phyloP scores from a whole-genome alignment of 768 basidiomycete species.

The Podaxis mareebaensis region DNA sequence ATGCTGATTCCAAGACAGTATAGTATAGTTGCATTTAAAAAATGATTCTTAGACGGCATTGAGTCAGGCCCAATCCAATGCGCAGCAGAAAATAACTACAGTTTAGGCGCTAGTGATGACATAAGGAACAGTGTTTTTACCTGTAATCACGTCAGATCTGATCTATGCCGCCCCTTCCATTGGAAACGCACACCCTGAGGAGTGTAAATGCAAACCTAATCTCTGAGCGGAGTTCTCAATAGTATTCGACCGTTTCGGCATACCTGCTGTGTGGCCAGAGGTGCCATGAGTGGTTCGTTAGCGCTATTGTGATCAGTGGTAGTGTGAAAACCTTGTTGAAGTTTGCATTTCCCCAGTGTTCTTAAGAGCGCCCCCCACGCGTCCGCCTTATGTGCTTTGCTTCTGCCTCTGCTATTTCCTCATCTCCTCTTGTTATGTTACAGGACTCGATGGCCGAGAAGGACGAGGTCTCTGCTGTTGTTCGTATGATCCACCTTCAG shows the following conservation, averaged over 20 bases:
- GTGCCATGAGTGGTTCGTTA: not conserved
- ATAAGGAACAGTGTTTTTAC: too few relatives aligned
- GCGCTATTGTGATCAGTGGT: not conserved
- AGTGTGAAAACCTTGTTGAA: not conserved
- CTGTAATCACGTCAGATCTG: too few relatives aligned
- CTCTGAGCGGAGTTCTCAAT: not conserved
- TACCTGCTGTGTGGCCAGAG: not conserved
- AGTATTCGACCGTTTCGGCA: not conserved
- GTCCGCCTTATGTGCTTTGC: not conserved
- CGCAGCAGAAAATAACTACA: too few relatives aligned
- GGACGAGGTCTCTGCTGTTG: not conserved
- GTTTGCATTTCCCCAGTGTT: not conserved
- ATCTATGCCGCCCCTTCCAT: constrained; percentile 24
- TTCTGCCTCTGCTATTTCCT: not conserved
- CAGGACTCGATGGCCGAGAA: not conserved
- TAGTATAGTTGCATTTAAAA: too few relatives aligned
- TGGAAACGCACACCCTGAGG: not conserved
- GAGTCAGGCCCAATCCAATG: too few relatives aligned
- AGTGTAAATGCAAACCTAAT: not conserved
- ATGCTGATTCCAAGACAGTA: too few relatives aligned
- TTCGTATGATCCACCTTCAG: constrained; percentile 15
- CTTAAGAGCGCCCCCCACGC: not conserved
- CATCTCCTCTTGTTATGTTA: not conserved
- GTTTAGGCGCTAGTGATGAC: too few relatives aligned
- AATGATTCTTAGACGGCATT: too few relatives aligned